These are phyloP conservation scores for Cladosporium sp. DNA, from an alignment of 2,329 filamentous ascomycete species.

Conservation along the genomic window DNA sequence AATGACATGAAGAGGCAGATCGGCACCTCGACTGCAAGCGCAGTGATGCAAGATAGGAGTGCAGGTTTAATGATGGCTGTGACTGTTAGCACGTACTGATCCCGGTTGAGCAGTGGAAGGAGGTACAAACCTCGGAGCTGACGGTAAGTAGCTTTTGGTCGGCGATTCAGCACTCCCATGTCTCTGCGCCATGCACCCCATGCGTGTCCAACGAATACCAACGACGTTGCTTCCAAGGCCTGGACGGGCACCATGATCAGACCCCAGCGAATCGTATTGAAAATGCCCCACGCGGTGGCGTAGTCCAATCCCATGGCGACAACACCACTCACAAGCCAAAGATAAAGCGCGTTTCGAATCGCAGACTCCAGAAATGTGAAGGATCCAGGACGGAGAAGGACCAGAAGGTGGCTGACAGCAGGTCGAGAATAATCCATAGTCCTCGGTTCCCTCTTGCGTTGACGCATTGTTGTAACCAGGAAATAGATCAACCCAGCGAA, in stretches of 20 bases:
- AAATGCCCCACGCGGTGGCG: conserved; percentile 69
- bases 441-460: background rate
- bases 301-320: conserved; percentile 61
- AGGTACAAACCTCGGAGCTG: conserved; percentile 16
- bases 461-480: conserved; percentile 39
- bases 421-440: conserved; percentile 26
- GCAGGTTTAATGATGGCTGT: conserved; percentile 50
- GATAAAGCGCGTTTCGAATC: conserved; percentile 64
- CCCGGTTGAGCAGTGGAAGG: background rate
- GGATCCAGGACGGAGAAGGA: conserved; percentile 54
- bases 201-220: conserved; percentile 62
- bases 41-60: conserved; percentile 49
- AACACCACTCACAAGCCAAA: conserved; percentile 65
- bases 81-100: background rate
- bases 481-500: conserved; percentile 59
- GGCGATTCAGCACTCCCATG: conserved; percentile 27
- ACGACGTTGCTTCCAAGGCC: conserved; percentile 60
- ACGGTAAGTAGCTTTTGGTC: conserved; percentile 15
- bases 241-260: conserved; percentile 70
- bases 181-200: conserved; percentile 54
- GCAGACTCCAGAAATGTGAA: conserved; percentile 62
- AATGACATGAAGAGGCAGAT: conserved; percentile 59
- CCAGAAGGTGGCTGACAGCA: conserved; percentile 42
- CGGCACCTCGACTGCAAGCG: conserved; percentile 56
- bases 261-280: conserved; percentile 71